phyloP scores from a whole-genome alignment of 805 yeast genomes.

The Metschnikowia lachancei region DNA sequence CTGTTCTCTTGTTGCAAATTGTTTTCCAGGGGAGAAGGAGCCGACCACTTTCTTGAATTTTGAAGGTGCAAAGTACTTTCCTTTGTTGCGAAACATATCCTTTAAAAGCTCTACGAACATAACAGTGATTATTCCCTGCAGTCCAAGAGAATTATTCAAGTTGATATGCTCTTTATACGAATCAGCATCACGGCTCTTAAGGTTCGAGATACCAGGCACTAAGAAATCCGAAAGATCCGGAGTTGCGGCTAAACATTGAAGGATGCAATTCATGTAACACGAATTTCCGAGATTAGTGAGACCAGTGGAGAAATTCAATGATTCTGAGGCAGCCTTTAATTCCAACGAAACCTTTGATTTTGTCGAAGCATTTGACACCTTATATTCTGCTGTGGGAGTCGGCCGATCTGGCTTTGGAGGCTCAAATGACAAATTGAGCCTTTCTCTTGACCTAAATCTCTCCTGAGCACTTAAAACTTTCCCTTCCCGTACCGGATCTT shows the following conservation, averaged over 20 bases:
- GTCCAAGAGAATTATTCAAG: slow-evolving; percentile 68
- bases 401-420: not conserved
- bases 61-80: slow-evolving; percentile 53
- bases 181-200: slow-evolving; percentile 26
- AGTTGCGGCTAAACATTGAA: slow-evolving; percentile 83
- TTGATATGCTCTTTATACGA: slow-evolving; percentile 68
- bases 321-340: not conserved
- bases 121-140: slow-evolving; percentile 74
- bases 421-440: not conserved
- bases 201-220: slow-evolving; percentile 25
- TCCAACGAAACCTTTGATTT: not conserved
- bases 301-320: slow-evolving; percentile 50
- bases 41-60: slow-evolving; percentile 70
- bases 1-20: slow-evolving; percentile 67
- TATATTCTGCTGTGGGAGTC: not conserved
- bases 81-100: slow-evolving; percentile 50
- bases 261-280: slow-evolving; percentile 85
- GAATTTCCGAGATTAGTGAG: slow-evolving; percentile 82
- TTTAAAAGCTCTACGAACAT: slow-evolving; percentile 60
- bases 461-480: not conserved
- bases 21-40: slow-evolving; percentile 52
- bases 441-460: not conserved
- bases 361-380: not conserved
- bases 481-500: not conserved
- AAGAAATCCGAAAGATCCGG: slow-evolving; percentile 63